phyloP scores from a whole-genome alignment of 441 rosid genomes.

The Sinapis alba region DNA sequence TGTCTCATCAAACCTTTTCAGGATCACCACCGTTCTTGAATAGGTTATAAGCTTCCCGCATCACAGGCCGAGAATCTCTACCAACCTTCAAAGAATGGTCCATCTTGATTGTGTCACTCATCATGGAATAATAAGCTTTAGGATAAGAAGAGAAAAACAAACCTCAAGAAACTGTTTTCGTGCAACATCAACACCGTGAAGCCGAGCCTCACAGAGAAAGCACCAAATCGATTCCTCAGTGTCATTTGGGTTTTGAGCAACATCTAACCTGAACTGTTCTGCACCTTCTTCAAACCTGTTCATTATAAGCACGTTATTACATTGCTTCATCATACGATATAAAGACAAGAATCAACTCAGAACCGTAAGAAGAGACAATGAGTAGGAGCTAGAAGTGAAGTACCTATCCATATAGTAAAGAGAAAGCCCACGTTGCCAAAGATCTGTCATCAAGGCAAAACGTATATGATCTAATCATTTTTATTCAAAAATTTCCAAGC shows the following conservation, averaged over 20 bases:
- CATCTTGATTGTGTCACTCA: neutral
- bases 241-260: slow-evolving; percentile 89
- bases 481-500: neutral
- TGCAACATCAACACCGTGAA: slow-evolving; percentile 67
- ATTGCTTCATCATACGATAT: slow-evolving; percentile 9
- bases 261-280: slow-evolving; percentile 76
- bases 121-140: neutral
- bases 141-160: slow-evolving; percentile 12
- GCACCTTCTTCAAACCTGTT: slow-evolving; percentile 74
- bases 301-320: neutral
- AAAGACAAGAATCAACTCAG: neutral
- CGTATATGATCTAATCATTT: neutral
- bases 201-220: slow-evolving; percentile 79
- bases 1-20: slow-evolving; percentile 57
- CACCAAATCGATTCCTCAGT: slow-evolving; percentile 98
- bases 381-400: neutral
- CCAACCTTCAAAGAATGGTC: slow-evolving; percentile 62
- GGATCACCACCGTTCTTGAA: slow-evolving; percentile 90
- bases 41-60: slow-evolving; percentile 79
- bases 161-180: slow-evolving; percentile 77
- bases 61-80: slow-evolving; percentile 83
- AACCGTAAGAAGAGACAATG: slow-evolving; percentile 8
- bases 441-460: slow-evolving; percentile 48
- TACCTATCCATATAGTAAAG: slow-evolving; percentile 89
- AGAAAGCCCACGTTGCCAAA: slow-evolving; percentile 95